These are phyloP conservation scores for Schizosaccharomyces octosporus DNA, from an alignment of 805 yeast genomes.

Conservation along the genomic window DNA sequence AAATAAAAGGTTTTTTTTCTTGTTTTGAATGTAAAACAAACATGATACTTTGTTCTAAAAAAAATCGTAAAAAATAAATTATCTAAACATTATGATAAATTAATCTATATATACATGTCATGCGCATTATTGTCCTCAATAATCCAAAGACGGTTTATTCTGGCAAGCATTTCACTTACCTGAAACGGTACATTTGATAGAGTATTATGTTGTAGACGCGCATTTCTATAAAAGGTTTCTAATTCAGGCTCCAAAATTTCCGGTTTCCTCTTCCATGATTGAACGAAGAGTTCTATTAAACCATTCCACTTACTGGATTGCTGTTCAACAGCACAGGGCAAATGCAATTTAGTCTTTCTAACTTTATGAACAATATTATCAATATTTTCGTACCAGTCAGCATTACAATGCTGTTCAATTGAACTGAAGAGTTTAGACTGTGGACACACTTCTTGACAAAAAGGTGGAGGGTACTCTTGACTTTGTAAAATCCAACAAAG, in stretches of 20 bases:
- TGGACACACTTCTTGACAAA: not conserved
- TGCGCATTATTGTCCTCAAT: not conserved
- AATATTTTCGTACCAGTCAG: not conserved
- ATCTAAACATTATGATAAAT: too few relatives aligned
- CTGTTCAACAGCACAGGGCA: not conserved
- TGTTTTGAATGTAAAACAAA: too few relatives aligned
- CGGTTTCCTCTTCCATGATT: not conserved
- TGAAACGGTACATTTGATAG: not conserved
- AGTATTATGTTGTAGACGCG: not conserved
- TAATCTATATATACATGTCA: not conserved
- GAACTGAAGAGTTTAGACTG: not conserved
- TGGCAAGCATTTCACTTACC: not conserved
- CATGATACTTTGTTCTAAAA: too few relatives aligned
- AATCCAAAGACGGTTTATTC: not conserved
- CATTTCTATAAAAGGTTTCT: not conserved
- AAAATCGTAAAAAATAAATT: too few relatives aligned
- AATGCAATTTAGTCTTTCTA: not conserved
- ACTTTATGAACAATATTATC: not conserved
- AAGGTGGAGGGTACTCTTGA: not conserved
- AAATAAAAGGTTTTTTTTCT: too few relatives aligned
- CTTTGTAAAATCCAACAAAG: not conserved
- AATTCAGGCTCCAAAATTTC: not conserved
- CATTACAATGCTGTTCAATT: not conserved
- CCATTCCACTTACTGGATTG: not conserved
- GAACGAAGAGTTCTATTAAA: not conserved